A percentile compares a stretch with the other conserved stretches of the same genome.
These are phyloP conservation scores for Osmozyma mogii DNA, from an alignment of 805 yeast species.

Conservation along the genomic window DNA sequence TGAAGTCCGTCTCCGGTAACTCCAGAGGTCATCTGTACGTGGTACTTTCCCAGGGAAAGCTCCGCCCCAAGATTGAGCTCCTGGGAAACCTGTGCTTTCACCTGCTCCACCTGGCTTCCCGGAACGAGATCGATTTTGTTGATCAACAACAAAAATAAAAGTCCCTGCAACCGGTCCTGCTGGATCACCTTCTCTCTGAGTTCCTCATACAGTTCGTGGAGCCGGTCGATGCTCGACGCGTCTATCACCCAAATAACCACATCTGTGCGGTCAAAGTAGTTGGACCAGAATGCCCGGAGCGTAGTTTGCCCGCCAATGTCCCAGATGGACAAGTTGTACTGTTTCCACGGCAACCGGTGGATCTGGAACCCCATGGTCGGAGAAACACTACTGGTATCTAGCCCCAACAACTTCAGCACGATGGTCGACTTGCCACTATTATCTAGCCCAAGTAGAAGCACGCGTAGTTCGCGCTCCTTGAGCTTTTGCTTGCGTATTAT, in stretches of 20 bases:
- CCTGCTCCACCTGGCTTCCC: slow-evolving; percentile 13
- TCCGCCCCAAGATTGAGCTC: slow-evolving; percentile 8
- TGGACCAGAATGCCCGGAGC: slow-evolving; percentile 50
- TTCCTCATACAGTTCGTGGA: slow-evolving; percentile 59
- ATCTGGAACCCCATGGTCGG: slow-evolving; percentile 93
- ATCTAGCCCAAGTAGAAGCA: slow-evolving; percentile 77
- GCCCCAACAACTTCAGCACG: slow-evolving; percentile 47
- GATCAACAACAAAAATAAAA: slow-evolving; percentile 57
- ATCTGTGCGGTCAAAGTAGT: slow-evolving; percentile 77
- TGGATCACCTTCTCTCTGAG: slow-evolving; percentile 48
- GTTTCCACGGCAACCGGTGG: slow-evolving; percentile 41
- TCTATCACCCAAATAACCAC: slow-evolving; percentile 84
- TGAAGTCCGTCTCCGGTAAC: slow-evolving; percentile 24
- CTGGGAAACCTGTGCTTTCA: slow-evolving; percentile 5
- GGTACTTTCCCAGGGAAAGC: slow-evolving; percentile 16
- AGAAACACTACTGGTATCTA: slow-evolving; percentile 48
- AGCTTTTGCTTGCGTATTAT: slow-evolving; percentile 75
- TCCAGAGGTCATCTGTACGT: slow-evolving; percentile 26
- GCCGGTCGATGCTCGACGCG: slow-evolving; percentile 48
- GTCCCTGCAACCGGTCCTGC: slow-evolving; percentile 66
- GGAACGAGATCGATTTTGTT: slow-evolving; percentile 65
- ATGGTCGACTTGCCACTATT: slow-evolving; percentile 90
- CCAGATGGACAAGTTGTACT: slow-evolving; percentile 58
- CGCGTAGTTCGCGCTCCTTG: slow-evolving; percentile 70
- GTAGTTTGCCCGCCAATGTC: slow-evolving; percentile 69